Evolutionary conservation across 768 basidiomycete species (phyloP), one percentile per base, ranked within the genome.

Genomic region (Hygrophorus pudorinus): DNA sequence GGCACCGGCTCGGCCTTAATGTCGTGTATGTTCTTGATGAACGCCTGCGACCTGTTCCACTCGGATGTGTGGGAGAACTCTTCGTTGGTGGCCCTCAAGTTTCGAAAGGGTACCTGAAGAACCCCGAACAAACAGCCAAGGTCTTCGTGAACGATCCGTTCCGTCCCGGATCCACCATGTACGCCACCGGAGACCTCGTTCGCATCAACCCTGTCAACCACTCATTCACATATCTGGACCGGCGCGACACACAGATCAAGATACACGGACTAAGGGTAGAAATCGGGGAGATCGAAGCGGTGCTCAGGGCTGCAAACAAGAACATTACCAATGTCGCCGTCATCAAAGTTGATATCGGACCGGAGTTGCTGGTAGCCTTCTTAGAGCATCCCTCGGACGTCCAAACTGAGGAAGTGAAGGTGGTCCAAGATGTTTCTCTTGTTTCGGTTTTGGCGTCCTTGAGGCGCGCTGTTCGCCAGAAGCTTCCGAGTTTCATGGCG

Each of bases 241-340:
- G 38, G 17, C 38, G 13, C 38, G 38, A 40, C 27, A 24, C 38
- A 12, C 38, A 40, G 20, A 40, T 40, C 38, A 40, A 40, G 38
- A 40, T 40, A 40, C 38, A 24, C 12, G 38, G 38, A 8, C 27
- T 40, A 10, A 40, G 38, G 38, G 38, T 40, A 9, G 38, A 40
- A 14, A 12, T 20, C 13, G 38, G 38, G 11, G 38, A 40, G 38
- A 40, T 40, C 38, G 38, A 40, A 20, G 38, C 13, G 38, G 38
- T 40, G 13, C 38, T 40, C 16, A 40, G 27, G 38, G 38, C 38
- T 10, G 13, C 38, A 20, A 40, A 27, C 38, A 20, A 12, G 13
- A 12, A 12, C 27, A 24, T 40, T 11, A 13, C 13, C 17, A 40
- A 40, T 24, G 38, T 24, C 27, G 38, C 27, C n/a, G 38, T 40